These are phyloP conservation scores for Aspergillus latus DNA, from an alignment of 2,329 filamentous ascomycete species.

Conservation along the genomic window DNA sequence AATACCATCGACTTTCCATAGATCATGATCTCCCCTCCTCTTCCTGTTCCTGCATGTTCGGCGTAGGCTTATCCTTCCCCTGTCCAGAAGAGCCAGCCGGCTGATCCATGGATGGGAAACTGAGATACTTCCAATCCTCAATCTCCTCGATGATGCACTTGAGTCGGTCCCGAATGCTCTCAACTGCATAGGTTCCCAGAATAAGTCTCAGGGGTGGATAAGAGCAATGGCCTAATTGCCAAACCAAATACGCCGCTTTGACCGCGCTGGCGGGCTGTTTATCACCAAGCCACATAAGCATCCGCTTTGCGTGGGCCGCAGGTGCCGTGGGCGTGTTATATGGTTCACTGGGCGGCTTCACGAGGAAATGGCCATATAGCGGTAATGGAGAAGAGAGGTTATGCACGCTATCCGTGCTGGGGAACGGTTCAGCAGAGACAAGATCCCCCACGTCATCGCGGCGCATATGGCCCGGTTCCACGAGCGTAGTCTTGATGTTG, in stretches of 20 bases:
- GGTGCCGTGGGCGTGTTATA: slow-evolving; percentile 78
- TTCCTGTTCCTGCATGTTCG: slow-evolving; percentile 2
- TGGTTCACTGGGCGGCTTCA: slow-evolving; percentile 79
- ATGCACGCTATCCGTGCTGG: slow-evolving; percentile 24
- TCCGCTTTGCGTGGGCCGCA: slow-evolving; percentile 81
- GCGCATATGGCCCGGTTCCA: slow-evolving; percentile 85
- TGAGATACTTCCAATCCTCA: slow-evolving; percentile 87
- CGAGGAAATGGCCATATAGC: slow-evolving; percentile 87
- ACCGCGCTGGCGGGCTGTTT: slow-evolving; percentile 89
- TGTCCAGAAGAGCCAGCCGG: slow-evolving; percentile 11
- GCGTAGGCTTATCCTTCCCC: background rate
- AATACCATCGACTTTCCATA: background rate
- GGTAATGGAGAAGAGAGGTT: slow-evolving; percentile 58
- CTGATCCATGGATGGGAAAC: slow-evolving; percentile 56
- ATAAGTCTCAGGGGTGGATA: slow-evolving; percentile 84
- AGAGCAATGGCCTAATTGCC: slow-evolving; percentile 92
- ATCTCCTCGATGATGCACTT: slow-evolving; percentile 92
- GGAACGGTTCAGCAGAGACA: slow-evolving; percentile 23
- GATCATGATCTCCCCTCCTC: background rate
- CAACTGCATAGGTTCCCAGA: slow-evolving; percentile 91
- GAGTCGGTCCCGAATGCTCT: slow-evolving; percentile 88
- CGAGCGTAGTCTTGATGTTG: slow-evolving; percentile 89
- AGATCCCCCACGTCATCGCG: slow-evolving; percentile 65
- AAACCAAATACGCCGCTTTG: slow-evolving; percentile 88
- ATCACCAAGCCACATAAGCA: slow-evolving; percentile 93